A percentile compares a stretch with the other conserved stretches of the same genome.
Conservation (phyloP, 169 alveolate species). For the Amoebophrya sp. region DNA sequence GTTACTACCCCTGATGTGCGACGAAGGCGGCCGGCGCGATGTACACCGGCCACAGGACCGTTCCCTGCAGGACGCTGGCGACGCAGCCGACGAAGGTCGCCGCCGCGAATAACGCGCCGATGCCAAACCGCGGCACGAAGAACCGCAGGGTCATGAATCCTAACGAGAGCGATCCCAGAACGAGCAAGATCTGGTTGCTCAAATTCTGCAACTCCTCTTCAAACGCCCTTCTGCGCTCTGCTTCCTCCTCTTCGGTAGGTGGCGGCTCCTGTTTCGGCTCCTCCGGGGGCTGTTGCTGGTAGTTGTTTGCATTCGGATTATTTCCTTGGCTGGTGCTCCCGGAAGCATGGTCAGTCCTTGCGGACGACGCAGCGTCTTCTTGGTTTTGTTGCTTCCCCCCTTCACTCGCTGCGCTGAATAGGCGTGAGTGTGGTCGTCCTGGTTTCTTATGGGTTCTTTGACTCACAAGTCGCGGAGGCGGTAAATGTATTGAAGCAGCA, state of each 20-base stretch:
- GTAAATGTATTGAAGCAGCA: no score
- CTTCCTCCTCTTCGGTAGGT: not conserved
- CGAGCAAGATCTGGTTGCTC: constrained; percentile 22
- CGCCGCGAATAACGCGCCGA: not conserved
- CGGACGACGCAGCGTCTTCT: no score
- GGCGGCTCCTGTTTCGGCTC: no score
- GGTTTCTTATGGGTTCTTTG: no score
- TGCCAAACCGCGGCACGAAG: constrained; percentile 14
- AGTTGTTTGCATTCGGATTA: no score
- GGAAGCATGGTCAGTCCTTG: no score
- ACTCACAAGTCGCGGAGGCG: no score
- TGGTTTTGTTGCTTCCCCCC: no score
- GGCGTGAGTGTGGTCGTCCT: no score
- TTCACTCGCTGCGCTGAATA: no score
- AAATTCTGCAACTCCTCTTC: not conserved
- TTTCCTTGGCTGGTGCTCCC: no score
- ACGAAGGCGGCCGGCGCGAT: not conserved
- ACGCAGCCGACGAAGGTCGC: not conserved
- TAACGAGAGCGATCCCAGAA: not conserved
- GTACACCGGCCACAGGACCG: not conserved
- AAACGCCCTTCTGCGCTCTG: not conserved
- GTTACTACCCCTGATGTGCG: not conserved
- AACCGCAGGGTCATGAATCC: constrained; percentile 6
- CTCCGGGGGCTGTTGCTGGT: no score
- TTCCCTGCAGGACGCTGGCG: not conserved